Percentiles rank a stretch among this genome's conserved stretches.
These are phyloP conservation scores for Malus domestica DNA, from an alignment of 306 rosid genomes.

Conservation along the genomic window ASM211411v1 NC_041794.1:34131501-34132000, in stretches of 20 bases:
- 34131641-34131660: constrained; percentile 93
- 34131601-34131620: constrained; percentile 62
- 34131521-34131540: no score
- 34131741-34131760: constrained; percentile 64
- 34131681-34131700: constrained; percentile 67
- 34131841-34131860: constrained; percentile 75
- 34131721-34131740: constrained; percentile 44
- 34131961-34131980: constrained; percentile 81
- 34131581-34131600: constrained; percentile 41
- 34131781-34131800: constrained; percentile 86
- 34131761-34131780: constrained; percentile 79
- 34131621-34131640: constrained; percentile 84
- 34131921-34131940: constrained; percentile 84
- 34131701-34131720: constrained; percentile 43
- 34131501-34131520: no score
- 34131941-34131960: constrained; percentile 77
- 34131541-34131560: background rate
- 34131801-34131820: constrained; percentile 66
- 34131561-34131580: background rate
- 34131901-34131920: constrained; percentile 88
- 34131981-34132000: constrained; percentile 79
- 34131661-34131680: constrained; percentile 64
- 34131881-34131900: constrained; percentile 83
- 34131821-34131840: constrained; percentile 82
- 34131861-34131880: constrained; percentile 88